Evolutionary conservation across 2,329 filamentous ascomycete species (phyloP).

Genomic region (Piedraia hortae): DNA sequence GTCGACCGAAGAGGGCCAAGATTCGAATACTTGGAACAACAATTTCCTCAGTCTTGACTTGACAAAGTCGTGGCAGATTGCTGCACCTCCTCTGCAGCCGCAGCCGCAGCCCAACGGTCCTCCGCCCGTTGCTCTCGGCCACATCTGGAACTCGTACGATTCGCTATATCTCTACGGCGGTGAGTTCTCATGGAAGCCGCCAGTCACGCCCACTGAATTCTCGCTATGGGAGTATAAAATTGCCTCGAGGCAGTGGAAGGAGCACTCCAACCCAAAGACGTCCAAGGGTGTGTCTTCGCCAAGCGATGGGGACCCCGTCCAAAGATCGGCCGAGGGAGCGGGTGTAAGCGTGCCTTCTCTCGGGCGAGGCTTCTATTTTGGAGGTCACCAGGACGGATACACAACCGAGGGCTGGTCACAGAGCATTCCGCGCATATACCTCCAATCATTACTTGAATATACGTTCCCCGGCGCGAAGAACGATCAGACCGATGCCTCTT

Average conservation of each 20-base stretch:
- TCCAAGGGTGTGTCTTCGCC: constrained; percentile 36
- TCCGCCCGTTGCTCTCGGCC: constrained; percentile 43
- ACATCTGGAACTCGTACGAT: constrained; percentile 45
- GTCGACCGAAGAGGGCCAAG: constrained; percentile 29
- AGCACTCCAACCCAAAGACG: constrained; percentile 32
- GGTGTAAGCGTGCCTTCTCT: constrained; percentile 41
- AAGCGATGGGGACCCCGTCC: constrained; percentile 26
- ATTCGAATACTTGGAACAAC: constrained; percentile 43
- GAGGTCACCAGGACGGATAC: constrained; percentile 41
- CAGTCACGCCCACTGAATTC: constrained; percentile 27
- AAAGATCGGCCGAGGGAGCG: constrained; percentile 46
- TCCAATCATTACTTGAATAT: constrained; percentile 49
- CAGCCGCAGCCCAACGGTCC: constrained; percentile 38
- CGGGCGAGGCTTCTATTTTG: constrained; percentile 52
- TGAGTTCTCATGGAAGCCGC: constrained; percentile 38
- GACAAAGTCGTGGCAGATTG: constrained; percentile 42
- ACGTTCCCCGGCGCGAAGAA: constrained; percentile 45
- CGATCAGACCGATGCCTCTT: constrained; percentile 24
- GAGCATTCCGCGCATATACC: constrained; percentile 33
- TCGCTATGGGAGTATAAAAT: constrained; percentile 47
- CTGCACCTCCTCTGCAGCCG: constrained; percentile 32
- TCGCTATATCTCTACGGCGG: constrained; percentile 50
- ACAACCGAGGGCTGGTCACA: constrained; percentile 41
- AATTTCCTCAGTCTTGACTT: constrained; percentile 46
- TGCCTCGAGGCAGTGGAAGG: constrained; percentile 29